A percentile compares a stretch with the other conserved stretches of the same genome.
Conservation (phyloP, 2,329 filamentous ascomycete genomes). For the Helotiales sp. region DNA sequence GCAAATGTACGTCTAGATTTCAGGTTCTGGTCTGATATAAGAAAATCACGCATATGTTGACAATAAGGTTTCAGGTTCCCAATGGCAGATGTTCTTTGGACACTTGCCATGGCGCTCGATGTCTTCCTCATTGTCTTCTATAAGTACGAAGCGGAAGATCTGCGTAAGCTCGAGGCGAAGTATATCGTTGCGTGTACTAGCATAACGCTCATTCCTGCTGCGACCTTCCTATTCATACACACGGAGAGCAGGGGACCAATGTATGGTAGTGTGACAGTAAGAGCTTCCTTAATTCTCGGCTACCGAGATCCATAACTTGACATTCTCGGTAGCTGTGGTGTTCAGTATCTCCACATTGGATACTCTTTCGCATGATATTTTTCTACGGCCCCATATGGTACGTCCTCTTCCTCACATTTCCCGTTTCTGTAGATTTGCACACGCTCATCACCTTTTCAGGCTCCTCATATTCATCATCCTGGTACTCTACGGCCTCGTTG, state of each 20-base stretch:
- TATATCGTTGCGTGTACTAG: slow-evolving; percentile 71
- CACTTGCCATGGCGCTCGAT: slow-evolving; percentile 76
- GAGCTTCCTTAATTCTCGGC: slow-evolving; percentile 37
- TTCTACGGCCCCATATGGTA: slow-evolving; percentile 73
- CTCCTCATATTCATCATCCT: slow-evolving; percentile 59
- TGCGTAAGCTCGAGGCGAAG: slow-evolving; percentile 67
- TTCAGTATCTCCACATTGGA: slow-evolving; percentile 67
- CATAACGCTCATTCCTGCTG: slow-evolving; percentile 64
- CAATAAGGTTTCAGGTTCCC: slow-evolving; percentile 58
- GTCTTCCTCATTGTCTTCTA: slow-evolving; percentile 80
- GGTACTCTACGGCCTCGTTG: slow-evolving; percentile 63
- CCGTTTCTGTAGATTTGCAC: slow-evolving; percentile 13
- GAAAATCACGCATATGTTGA: background rate
- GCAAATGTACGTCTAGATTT: slow-evolving; percentile 65
- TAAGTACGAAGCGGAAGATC: slow-evolving; percentile 65
- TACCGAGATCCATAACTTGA: background rate
- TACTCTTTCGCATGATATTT: slow-evolving; percentile 68
- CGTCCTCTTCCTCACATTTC: slow-evolving; percentile 21
- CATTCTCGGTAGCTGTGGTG: slow-evolving; percentile 60
- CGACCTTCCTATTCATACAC: slow-evolving; percentile 65
- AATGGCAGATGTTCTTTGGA: slow-evolving; percentile 72
- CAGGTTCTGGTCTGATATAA: background rate
- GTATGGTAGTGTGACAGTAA: slow-evolving; percentile 61
- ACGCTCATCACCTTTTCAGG: slow-evolving; percentile 41
- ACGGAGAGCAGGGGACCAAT: slow-evolving; percentile 46